Percentiles rank a stretch among this genome's conserved stretches.
Conservation (phyloP, 208 protist genomes). For the Leishmania arabica region DNA sequence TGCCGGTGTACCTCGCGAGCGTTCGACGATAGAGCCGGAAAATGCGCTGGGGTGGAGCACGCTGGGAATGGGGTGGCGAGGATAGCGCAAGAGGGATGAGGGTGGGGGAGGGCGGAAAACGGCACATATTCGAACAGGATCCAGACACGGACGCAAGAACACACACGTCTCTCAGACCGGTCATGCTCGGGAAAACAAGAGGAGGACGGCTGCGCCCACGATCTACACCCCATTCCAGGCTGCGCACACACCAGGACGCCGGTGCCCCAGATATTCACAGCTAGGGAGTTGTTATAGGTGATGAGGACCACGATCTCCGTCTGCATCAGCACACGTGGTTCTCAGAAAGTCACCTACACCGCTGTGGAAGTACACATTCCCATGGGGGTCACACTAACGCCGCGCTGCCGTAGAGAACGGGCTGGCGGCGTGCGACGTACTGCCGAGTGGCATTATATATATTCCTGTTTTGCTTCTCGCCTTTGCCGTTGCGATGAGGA, state of each 20-base stretch:
- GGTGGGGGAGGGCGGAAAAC: background rate
- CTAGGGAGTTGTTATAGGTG: background rate
- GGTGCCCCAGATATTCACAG: background rate
- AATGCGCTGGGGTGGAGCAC: background rate
- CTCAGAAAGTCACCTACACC: background rate
- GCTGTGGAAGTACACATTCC: background rate
- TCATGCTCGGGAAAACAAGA: background rate
- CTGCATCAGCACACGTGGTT: background rate
- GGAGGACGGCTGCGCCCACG: background rate
- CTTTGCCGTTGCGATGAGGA: background rate
- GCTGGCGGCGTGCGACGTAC: background rate
- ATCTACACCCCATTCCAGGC: no score
- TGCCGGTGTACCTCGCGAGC: background rate
- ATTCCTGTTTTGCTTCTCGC: background rate
- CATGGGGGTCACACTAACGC: background rate
- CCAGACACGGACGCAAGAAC: background rate
- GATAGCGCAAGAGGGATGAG: background rate
- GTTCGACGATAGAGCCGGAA: background rate
- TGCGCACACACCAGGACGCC: background rate
- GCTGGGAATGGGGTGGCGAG: no score
- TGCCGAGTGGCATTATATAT: background rate
- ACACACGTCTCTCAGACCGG: background rate
- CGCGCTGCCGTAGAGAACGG: background rate
- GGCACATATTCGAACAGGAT: background rate
- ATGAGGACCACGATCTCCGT: background rate